phyloP scores from a whole-genome alignment of 2,329 filamentous ascomycete genomes.

The Cladosporium halotolerans region DNA sequence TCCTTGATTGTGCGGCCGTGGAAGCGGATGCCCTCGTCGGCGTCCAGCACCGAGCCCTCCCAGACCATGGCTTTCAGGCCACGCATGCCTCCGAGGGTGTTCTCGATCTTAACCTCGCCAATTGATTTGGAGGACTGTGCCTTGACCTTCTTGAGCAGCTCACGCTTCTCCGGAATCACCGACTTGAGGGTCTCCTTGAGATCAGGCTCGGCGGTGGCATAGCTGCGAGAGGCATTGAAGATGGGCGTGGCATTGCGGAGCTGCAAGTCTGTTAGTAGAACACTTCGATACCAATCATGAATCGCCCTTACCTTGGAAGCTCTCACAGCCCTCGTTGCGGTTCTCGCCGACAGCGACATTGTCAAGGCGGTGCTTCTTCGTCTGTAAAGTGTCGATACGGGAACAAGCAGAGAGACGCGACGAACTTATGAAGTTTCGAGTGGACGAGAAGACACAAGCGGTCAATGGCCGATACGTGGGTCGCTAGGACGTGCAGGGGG shows the following conservation, averaged over 20 bases:
- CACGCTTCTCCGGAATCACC: slow-evolving; percentile 84
- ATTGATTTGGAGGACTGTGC: slow-evolving; percentile 73
- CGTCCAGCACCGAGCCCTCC: slow-evolving; percentile 95
- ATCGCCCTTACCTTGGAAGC: slow-evolving; percentile 51
- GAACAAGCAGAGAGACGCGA: not conserved
- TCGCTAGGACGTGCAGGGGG: not conserved
- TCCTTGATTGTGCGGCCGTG: slow-evolving; percentile 97
- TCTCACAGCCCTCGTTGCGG: slow-evolving; percentile 57
- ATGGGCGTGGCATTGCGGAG: slow-evolving; percentile 21
- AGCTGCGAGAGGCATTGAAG: slow-evolving; percentile 44
- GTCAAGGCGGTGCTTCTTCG: not conserved
- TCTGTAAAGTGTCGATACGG: no score
- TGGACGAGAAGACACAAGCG: not conserved
- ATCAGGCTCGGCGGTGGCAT: slow-evolving; percentile 74
- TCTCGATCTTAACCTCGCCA: slow-evolving; percentile 89
- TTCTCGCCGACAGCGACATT: slow-evolving; percentile 61
- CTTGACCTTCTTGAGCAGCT: slow-evolving; percentile 91
- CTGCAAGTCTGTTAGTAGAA: slow-evolving; percentile 12
- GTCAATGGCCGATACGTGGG: not conserved
- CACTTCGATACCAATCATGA: slow-evolving; percentile 2
- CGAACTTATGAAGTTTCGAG: not conserved
- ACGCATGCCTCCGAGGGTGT: slow-evolving; percentile 89
- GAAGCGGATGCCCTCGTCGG: slow-evolving; percentile 96
- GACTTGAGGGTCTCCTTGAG: slow-evolving; percentile 81
- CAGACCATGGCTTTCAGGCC: slow-evolving; percentile 97